Percentiles rank a stretch among this genome's conserved stretches.
Conservation (phyloP, 441 rosid species). For the Gossypium gossypioides region DNA sequence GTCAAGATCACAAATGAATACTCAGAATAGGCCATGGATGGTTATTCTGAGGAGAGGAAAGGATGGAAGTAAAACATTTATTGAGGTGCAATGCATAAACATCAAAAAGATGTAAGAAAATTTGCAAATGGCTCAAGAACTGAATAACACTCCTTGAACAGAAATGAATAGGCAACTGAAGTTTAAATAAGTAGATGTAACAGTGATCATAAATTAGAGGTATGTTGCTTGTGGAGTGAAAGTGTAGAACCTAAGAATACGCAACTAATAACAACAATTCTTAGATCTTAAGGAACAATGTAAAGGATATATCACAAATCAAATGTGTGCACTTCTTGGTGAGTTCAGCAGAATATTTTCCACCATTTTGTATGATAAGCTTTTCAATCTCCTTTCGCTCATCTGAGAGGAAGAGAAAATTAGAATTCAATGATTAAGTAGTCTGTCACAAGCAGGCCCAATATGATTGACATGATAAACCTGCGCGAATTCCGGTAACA, state of each 20-base stretch:
- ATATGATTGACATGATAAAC: constrained; percentile 28
- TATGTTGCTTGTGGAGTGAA: not conserved
- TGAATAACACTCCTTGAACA: not conserved
- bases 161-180: not conserved
- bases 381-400: constrained; percentile 75
- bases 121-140: not conserved
- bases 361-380: constrained; percentile 59
- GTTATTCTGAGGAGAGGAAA: not conserved
- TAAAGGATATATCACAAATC: constrained; percentile 88
- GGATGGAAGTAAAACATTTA: not conserved
- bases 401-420: constrained; percentile 39
- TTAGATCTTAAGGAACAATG: constrained; percentile 14
- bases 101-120: not conserved
- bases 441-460: constrained; percentile 12
- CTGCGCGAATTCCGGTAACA: constrained; percentile 73
- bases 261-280: constrained; percentile 2
- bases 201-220: not conserved
- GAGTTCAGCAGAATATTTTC: constrained; percentile 78
- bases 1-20: constrained; percentile 44
- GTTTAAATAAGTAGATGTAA: not conserved
- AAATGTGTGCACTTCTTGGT: constrained; percentile 86
- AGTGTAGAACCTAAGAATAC: not conserved
- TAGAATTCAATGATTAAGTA: constrained; percentile 20
- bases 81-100: not conserved
- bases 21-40: not conserved